These are phyloP conservation scores for Podospora pseudopauciseta DNA, from an alignment of 495 filamentous ascomycete genomes.

Conservation along the genomic window DNA sequence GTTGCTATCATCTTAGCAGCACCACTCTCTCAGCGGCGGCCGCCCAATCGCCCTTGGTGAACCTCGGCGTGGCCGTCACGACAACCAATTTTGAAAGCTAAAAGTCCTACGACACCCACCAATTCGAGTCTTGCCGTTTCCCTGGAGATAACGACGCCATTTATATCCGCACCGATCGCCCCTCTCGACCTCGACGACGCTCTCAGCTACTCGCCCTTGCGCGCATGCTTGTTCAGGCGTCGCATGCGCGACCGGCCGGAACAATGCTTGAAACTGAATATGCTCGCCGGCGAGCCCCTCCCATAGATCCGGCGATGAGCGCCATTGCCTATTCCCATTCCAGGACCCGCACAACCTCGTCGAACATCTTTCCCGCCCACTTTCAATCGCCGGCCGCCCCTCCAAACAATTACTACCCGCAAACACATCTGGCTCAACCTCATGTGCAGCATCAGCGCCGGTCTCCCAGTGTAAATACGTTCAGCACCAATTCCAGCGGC, in stretches of 20 bases:
- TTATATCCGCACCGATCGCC: not conserved
- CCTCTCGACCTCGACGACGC: not conserved
- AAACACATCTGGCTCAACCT: constrained; percentile 39
- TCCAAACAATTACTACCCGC: constrained; percentile 24
- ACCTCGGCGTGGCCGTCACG: not conserved
- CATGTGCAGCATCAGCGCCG: constrained; percentile 52
- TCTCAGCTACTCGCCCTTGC: not conserved
- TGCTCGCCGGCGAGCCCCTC: constrained; percentile 29
- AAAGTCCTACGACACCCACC: not conserved
- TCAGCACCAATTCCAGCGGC: constrained; percentile 62
- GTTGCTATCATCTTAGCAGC: not conserved
- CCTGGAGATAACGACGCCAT: constrained; percentile 8
- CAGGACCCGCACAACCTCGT: constrained; percentile 58
- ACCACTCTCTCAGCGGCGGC: not conserved
- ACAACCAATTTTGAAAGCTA: not conserved
- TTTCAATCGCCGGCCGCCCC: constrained; percentile 9
- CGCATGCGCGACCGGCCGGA: constrained; percentile 21
- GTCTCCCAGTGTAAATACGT: constrained; percentile 69
- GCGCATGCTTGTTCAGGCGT: constrained; percentile 7
- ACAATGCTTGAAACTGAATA: constrained; percentile 29
- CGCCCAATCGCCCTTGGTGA: not conserved
- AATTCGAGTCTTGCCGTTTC: constrained; percentile 2
- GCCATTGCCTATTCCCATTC: constrained; percentile 44
- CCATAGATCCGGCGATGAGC: constrained; percentile 36
- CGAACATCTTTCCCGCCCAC: constrained; percentile 48